Conservation (phyloP, 441 rosid genomes). For the Syzygium malaccense region DNA sequence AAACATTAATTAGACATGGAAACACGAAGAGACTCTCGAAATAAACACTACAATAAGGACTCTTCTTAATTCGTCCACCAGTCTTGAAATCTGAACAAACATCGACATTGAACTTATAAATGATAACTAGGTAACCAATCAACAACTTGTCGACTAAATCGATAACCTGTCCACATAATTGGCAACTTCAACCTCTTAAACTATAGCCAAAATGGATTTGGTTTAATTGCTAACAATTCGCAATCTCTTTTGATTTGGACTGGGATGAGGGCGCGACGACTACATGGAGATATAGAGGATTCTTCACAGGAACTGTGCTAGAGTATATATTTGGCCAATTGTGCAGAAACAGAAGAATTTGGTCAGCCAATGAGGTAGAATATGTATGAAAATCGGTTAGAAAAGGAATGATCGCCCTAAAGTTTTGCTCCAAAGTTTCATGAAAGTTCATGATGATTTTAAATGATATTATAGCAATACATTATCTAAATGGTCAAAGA, state of each 20-base stretch:
- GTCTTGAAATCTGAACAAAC: too few species aligned
- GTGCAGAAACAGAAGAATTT: neutral
- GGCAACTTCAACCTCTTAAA: too few species aligned
- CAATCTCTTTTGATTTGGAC: constrained; percentile 52
- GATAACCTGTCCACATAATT: too few species aligned
- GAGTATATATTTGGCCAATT: neutral
- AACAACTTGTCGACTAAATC: too few species aligned
- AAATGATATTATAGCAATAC: neutral
- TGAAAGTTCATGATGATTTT: neutral
- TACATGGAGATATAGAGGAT: constrained; percentile 31
- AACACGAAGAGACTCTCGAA: too few species aligned
- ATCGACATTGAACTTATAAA: too few species aligned
- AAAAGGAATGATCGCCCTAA: neutral
- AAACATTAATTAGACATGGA: too few species aligned
- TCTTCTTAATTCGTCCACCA: too few species aligned
- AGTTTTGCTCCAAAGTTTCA: neutral
- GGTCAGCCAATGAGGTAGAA: neutral
- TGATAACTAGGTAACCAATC: too few species aligned
- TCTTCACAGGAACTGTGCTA: neutral
- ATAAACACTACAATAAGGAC: too few species aligned
- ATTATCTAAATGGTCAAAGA: neutral
- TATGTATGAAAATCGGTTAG: neutral
- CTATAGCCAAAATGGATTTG: too few species aligned
- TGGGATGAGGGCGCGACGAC: constrained; percentile 56
- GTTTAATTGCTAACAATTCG: constrained; percentile 17